phyloP scores from a whole-genome alignment of 192 early-diverging fungal genomes.

The Coemansia sp. region DNA sequence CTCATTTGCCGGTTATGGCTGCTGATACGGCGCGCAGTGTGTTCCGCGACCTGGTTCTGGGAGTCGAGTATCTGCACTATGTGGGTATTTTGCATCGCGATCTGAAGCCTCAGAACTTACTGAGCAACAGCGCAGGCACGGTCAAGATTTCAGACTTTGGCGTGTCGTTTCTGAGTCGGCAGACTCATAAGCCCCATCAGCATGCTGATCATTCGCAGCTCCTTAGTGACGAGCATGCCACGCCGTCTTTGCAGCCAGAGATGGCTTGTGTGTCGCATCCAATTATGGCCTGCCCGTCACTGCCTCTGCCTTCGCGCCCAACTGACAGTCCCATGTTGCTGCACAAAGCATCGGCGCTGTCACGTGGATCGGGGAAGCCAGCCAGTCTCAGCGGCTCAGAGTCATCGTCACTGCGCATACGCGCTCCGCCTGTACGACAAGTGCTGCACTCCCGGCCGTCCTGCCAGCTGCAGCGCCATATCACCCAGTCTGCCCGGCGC shows the following conservation, averaged over 20 bases:
- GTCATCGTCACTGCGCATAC: slow-evolving; percentile 13
- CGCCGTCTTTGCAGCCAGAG: slow-evolving; percentile 10
- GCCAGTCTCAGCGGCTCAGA: slow-evolving; percentile 9
- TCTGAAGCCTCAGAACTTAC: slow-evolving; percentile 96
- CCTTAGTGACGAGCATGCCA: background rate
- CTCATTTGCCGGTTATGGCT: slow-evolving; percentile 62
- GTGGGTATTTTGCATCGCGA: slow-evolving; percentile 97
- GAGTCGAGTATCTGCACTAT: slow-evolving; percentile 91
- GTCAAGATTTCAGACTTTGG: slow-evolving; percentile 99
- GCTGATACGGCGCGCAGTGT: slow-evolving; percentile 67
- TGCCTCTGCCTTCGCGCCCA: slow-evolving; percentile 22
- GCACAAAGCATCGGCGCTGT: slow-evolving; percentile 35
- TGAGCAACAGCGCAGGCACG: slow-evolving; percentile 66
- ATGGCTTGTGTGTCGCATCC: background rate
- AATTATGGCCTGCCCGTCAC: slow-evolving; percentile 25
- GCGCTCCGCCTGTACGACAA: slow-evolving; percentile 8
- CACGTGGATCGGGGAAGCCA: slow-evolving; percentile 16
- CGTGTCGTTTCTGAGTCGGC: slow-evolving; percentile 77
- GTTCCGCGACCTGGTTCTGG: slow-evolving; percentile 87
- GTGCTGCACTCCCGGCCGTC: slow-evolving; percentile 7
- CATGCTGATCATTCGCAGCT: background rate
- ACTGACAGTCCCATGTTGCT: slow-evolving; percentile 18
- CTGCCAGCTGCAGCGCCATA: slow-evolving; percentile 6
- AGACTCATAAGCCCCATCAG: slow-evolving; percentile 16
- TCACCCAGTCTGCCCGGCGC: slow-evolving; percentile 22